phyloP scores from a whole-genome alignment of 2,329 filamentous ascomycete species.

The Microcyclosporella mali region DNA sequence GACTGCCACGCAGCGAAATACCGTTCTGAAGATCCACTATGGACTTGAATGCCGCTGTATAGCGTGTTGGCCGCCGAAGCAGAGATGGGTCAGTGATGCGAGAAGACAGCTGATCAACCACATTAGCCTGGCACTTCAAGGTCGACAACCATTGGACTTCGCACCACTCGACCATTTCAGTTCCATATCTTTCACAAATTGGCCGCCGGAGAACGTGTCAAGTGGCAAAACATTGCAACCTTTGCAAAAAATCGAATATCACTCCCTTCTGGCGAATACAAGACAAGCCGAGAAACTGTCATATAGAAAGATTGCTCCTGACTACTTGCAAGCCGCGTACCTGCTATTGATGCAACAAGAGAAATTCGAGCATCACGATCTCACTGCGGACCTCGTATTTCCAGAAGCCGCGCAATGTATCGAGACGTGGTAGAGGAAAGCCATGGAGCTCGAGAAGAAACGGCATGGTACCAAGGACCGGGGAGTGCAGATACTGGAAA shows the following conservation, averaged over 20 bases:
- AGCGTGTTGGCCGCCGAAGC: background rate
- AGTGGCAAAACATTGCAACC: background rate
- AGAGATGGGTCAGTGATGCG: background rate
- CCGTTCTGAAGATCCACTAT: background rate
- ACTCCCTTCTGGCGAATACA: background rate
- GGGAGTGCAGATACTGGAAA: too few species aligned
- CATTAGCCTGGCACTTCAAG: background rate
- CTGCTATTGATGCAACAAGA: too few species aligned
- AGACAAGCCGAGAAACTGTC: background rate
- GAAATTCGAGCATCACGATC: too few species aligned
- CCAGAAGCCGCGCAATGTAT: too few species aligned
- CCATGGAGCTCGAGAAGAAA: too few species aligned
- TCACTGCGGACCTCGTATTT: too few species aligned
- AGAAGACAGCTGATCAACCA: background rate
- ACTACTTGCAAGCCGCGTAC: too few species aligned
- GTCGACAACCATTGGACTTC: background rate
- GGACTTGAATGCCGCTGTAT: background rate
- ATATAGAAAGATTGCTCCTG: too few species aligned
- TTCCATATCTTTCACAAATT: background rate
- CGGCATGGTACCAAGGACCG: too few species aligned
- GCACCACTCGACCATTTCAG: background rate
- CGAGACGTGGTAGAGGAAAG: too few species aligned
- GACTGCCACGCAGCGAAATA: background rate
- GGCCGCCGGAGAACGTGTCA: background rate
- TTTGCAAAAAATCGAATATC: background rate